Conservation (phyloP, 2,329 filamentous ascomycete species). For the Trichothecium roseum region DNA sequence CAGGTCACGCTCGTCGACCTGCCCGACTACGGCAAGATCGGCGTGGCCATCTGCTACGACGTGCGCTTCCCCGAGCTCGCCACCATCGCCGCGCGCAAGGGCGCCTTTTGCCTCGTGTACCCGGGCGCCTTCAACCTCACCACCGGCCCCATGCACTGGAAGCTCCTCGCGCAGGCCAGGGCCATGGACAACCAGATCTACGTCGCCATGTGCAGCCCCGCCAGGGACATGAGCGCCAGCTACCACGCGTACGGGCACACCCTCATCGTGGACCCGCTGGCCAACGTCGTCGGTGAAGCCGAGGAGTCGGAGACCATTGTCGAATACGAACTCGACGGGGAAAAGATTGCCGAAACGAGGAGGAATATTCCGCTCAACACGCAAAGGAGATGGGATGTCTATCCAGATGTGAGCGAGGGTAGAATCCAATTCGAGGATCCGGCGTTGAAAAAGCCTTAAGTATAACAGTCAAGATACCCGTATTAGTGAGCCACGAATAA, state of each 20-base stretch:
- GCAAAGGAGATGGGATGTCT: constrained; percentile 90
- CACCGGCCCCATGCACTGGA: constrained; percentile 88
- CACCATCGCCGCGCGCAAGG: constrained; percentile 74
- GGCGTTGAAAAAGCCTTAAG: constrained; percentile 8
- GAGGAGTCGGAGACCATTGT: constrained; percentile 70
- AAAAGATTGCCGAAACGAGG: constrained; percentile 62
- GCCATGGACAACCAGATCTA: constrained; percentile 93
- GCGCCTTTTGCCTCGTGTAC: constrained; percentile 82
- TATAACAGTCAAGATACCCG: constrained; percentile 5
- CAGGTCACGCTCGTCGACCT: constrained; percentile 78
- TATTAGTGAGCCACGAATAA: constrained; percentile 1
- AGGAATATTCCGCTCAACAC: constrained; percentile 74
- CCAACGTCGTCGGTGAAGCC: constrained; percentile 67
- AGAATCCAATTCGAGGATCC: constrained; percentile 27
- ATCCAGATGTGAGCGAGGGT: constrained; percentile 73
- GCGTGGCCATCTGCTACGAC: constrained; percentile 93
- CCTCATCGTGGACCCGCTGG: constrained; percentile 80
- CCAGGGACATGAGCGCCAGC: constrained; percentile 61
- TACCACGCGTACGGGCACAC: constrained; percentile 94
- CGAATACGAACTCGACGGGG: constrained; percentile 58
- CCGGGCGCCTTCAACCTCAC: constrained; percentile 96
- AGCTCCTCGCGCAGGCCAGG: constrained; percentile 67
- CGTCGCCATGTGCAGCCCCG: constrained; percentile 85
- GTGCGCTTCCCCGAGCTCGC: constrained; percentile 92
- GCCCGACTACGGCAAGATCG: constrained; percentile 80